A percentile compares a stretch with the other conserved stretches of the same genome.
phyloP scores from a whole-genome alignment of 768 basidiomycete genomes.

The Hypholoma sublateritium region DNA sequence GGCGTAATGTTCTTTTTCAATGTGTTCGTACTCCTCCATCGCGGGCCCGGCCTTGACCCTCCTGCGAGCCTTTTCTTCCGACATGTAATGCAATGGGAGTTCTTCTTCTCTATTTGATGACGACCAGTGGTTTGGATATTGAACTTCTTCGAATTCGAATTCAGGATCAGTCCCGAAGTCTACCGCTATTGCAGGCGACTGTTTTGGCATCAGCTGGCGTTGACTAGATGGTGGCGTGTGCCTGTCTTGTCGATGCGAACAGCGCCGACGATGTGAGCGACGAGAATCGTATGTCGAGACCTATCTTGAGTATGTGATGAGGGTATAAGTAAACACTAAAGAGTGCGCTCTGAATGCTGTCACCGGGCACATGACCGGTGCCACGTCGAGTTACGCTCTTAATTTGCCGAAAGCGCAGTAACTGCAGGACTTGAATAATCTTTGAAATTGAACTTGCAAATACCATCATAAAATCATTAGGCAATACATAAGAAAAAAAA shows the following conservation, averaged over 20 bases:
- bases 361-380: slow-evolving; percentile 27
- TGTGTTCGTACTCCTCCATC: slow-evolving; percentile 16
- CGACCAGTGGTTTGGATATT: slow-evolving; percentile 45
- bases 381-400: slow-evolving; percentile 30
- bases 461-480: slow-evolving; percentile 16
- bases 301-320: neutral
- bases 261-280: slow-evolving; percentile 2
- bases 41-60: slow-evolving; percentile 32
- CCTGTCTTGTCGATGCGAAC: slow-evolving; percentile 1
- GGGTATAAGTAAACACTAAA: slow-evolving; percentile 1
- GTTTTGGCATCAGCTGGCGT: slow-evolving; percentile 50
- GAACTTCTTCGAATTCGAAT: slow-evolving; percentile 72
- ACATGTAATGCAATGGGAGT: slow-evolving; percentile 51
- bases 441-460: neutral
- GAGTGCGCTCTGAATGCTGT: neutral
- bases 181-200: slow-evolving; percentile 59
- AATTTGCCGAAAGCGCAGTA: slow-evolving; percentile 6
- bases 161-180: slow-evolving; percentile 63
- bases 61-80: slow-evolving; percentile 67
- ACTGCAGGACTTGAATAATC: neutral
- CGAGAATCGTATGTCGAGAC: slow-evolving; percentile 2
- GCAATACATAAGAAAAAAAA: slow-evolving; percentile 15
- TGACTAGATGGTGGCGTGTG: slow-evolving; percentile 6
- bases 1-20: slow-evolving; percentile 25
- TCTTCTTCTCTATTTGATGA: slow-evolving; percentile 34